These are phyloP conservation scores for Rhizopogon vesiculosus DNA, from an alignment of 768 basidiomycete species.

Conservation along the genomic window DNA sequence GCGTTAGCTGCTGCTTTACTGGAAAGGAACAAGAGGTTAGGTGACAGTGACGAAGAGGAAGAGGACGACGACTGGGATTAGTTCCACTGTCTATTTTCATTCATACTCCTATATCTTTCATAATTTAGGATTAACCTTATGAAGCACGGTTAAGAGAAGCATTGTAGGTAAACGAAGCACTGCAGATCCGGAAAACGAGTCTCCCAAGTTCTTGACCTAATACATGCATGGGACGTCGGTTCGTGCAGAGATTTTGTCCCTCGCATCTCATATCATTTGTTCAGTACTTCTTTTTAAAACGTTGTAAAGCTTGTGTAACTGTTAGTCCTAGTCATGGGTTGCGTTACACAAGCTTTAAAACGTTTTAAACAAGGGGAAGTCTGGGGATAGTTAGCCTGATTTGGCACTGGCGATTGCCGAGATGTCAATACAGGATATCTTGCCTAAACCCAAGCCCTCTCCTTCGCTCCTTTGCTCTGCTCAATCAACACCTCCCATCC, in stretches of 20 bases:
- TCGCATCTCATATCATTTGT: no score
- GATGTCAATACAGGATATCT: slow-evolving; percentile 12
- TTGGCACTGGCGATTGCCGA: slow-evolving; percentile 29
- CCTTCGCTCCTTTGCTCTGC: background rate
- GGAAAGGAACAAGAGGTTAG: slow-evolving; percentile 82
- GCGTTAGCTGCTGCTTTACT: slow-evolving; percentile 81
- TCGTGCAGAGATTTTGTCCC: no score
- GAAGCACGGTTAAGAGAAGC: background rate
- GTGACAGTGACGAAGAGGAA: slow-evolving; percentile 80
- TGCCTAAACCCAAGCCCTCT: slow-evolving; percentile 2
- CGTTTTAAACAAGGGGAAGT: background rate
- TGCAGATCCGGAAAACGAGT: background rate
- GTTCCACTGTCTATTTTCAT: slow-evolving; percentile 1
- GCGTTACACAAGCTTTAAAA: no score
- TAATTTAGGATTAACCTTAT: slow-evolving; percentile 8
- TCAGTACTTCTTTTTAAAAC: no score
- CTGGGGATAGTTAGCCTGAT: slow-evolving; percentile 15
- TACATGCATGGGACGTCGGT: background rate
- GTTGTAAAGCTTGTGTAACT: no score
- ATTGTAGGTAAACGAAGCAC: background rate
- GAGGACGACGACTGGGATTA: slow-evolving; percentile 65
- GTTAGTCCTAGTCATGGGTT: no score
- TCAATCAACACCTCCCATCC: slow-evolving; percentile 7
- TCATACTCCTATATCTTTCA: slow-evolving; percentile 1
- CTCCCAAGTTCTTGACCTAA: background rate